These are phyloP conservation scores for Xylaria intraflava DNA, from an alignment of 495 filamentous ascomycete species.

Conservation along the genomic window DNA sequence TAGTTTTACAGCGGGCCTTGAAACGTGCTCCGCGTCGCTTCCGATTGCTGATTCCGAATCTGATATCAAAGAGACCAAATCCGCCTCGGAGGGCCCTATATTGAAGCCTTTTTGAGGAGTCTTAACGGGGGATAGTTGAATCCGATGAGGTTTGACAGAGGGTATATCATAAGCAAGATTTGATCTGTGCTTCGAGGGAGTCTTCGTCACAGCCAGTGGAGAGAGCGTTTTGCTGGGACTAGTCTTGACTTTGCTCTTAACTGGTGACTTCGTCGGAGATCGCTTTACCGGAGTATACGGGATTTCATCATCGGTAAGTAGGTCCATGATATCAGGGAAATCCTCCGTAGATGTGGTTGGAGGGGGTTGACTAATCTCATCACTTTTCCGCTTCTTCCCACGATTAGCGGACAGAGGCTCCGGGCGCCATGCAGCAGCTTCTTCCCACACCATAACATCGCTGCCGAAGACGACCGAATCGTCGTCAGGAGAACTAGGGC, in stretches of 20 bases:
- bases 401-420: conserved; percentile 38
- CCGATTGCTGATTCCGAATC: conserved; percentile 5
- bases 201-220: conserved; percentile 10
- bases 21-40: not conserved
- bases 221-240: conserved; percentile 10
- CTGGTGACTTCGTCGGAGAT: conserved; percentile 24
- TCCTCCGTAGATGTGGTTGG: conserved; percentile 19
- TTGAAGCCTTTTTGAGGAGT: conserved; percentile 6
- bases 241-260: conserved; percentile 24
- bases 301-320: conserved; percentile 26
- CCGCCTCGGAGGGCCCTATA: not conserved
- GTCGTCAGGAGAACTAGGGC: conserved; percentile 16
- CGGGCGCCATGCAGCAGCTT: conserved; percentile 42
- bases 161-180: conserved; percentile 3
- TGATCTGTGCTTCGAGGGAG: conserved; percentile 9
- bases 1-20: not conserved
- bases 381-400: conserved; percentile 68
- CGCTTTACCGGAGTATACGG: conserved; percentile 13
- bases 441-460: conserved; percentile 54
- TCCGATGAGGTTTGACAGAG: conserved; percentile 1
- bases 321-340: conserved; percentile 37
- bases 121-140: conserved; percentile 18
- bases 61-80: not conserved
- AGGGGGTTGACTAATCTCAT: conserved; percentile 49
- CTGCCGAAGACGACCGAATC: conserved; percentile 47